phyloP scores from a whole-genome alignment of 2,329 filamentous ascomycete genomes.

The Colletotrichum caudatum region DNA sequence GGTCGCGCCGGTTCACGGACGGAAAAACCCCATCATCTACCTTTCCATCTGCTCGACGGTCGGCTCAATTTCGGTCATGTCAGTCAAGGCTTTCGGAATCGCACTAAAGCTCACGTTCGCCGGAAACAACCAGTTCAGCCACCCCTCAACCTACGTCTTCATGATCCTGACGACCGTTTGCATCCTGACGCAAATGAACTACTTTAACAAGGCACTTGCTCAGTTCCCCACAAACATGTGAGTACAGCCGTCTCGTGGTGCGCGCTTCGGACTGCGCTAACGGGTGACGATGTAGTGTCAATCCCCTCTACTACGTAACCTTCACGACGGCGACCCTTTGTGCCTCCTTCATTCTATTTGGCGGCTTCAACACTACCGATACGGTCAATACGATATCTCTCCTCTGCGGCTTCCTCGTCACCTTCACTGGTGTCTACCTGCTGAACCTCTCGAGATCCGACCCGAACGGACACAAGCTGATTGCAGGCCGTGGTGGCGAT shows the following conservation, averaged over 20 bases:
- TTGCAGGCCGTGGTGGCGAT: constrained; percentile 71
- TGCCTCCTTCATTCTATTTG: constrained; percentile 95
- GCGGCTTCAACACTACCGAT: constrained; percentile 95
- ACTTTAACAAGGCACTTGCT: constrained; percentile 98
- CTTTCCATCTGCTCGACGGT: constrained; percentile 98
- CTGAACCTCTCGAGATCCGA: constrained; percentile 95
- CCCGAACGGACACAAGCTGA: constrained; percentile 79
- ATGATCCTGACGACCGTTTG: constrained; percentile 92
- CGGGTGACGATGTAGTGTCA: constrained; percentile 71
- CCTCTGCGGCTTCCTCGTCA: constrained; percentile 91
- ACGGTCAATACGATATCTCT: constrained; percentile 92
- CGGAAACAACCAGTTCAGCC: constrained; percentile 94
- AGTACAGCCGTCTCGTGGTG: constrained; percentile 51
- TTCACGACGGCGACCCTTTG: constrained; percentile 95
- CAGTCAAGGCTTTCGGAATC: constrained; percentile 98
- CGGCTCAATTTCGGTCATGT: constrained; percentile 98
- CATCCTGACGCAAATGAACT: constrained; percentile 99
- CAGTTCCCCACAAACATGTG: constrained; percentile 98
- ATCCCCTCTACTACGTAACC: constrained; percentile 96
- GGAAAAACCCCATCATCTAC: constrained; percentile 95
- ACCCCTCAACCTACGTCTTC: constrained; percentile 97
- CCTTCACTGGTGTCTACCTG: constrained; percentile 95
- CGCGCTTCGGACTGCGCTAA: constrained; percentile 28
- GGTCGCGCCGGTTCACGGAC: constrained; percentile 88
- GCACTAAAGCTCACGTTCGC: constrained; percentile 94